Percentiles rank a stretch among this genome's conserved stretches.
Evolutionary conservation across 2,329 filamentous ascomycete genomes (phyloP).

Genomic region (Zymoseptoria brevis): DNA sequence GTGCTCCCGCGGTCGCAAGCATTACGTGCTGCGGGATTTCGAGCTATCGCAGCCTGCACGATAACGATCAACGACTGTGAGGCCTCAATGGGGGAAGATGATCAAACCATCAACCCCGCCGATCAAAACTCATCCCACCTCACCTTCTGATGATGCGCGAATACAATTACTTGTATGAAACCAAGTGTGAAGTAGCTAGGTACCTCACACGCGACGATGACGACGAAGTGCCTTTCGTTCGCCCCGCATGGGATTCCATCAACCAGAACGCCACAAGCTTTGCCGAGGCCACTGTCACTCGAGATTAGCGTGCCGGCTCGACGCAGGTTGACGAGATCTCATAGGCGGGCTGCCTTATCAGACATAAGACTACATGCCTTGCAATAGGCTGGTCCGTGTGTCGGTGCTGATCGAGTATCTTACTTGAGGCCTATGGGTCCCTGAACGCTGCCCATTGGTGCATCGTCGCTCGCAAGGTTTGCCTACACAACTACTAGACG

Average conservation of each 20-base stretch:
- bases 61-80: background rate
- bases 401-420: background rate
- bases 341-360: background rate
- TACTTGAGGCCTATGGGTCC: background rate
- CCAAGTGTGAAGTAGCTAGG: too few relatives aligned
- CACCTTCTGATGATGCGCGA: background rate
- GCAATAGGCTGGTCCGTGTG: background rate
- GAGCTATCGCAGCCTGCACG: background rate
- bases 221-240: background rate
- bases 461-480: background rate
- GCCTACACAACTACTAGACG: background rate
- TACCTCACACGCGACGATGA: background rate
- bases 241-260: background rate
- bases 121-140: background rate
- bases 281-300: background rate
- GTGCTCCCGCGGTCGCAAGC: background rate
- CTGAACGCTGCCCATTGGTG: background rate
- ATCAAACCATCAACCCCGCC: background rate
- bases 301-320: background rate
- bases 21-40: background rate
- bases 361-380: background rate
- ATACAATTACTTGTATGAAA: background rate
- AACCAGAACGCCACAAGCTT: background rate
- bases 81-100: background rate
- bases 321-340: background rate